These are phyloP conservation scores for Ceratocystis diversiconidia DNA, from an alignment of 2,329 filamentous ascomycete genomes.

Conservation along the genomic window DNA sequence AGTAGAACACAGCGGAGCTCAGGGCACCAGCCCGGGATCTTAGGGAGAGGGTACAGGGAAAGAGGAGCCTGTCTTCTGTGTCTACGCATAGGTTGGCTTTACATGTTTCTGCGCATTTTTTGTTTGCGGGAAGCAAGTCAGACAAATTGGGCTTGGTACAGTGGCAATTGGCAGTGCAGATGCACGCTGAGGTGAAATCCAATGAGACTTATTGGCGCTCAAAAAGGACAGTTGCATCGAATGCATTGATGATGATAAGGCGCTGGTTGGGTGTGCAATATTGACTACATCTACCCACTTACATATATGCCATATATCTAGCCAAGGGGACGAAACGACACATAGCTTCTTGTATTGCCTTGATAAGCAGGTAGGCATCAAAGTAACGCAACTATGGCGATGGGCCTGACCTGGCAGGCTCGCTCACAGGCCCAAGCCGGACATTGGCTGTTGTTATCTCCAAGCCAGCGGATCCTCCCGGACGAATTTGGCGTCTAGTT, in stretches of 20 bases:
- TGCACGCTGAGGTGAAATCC: neutral
- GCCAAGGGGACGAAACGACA: neutral
- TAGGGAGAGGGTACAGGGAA: neutral
- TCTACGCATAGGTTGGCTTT: too few relatives aligned
- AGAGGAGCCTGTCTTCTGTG: too few relatives aligned
- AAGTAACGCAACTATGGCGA: too few relatives aligned
- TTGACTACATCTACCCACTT: too few relatives aligned
- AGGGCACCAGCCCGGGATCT: neutral
- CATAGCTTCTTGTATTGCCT: neutral
- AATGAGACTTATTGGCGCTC: neutral
- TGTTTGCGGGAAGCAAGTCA: neutral
- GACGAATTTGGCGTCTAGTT: neutral
- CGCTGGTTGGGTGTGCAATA: too few relatives aligned
- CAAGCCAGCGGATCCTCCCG: neutral
- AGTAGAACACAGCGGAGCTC: neutral
- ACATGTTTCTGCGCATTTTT: neutral
- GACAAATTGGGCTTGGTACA: neutral
- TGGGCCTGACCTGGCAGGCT: neutral
- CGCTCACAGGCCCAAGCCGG: neutral
- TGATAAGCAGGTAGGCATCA: neutral
- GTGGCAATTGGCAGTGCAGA: neutral
- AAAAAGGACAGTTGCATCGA: neutral
- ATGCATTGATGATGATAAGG: neutral
- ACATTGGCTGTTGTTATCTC: neutral
- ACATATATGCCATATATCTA: too few relatives aligned